Evolutionary conservation across 192 early-diverging fungal genomes (phyloP), one percentile per base, ranked within the genome.

Genomic region (Coemansia sp.): DNA sequence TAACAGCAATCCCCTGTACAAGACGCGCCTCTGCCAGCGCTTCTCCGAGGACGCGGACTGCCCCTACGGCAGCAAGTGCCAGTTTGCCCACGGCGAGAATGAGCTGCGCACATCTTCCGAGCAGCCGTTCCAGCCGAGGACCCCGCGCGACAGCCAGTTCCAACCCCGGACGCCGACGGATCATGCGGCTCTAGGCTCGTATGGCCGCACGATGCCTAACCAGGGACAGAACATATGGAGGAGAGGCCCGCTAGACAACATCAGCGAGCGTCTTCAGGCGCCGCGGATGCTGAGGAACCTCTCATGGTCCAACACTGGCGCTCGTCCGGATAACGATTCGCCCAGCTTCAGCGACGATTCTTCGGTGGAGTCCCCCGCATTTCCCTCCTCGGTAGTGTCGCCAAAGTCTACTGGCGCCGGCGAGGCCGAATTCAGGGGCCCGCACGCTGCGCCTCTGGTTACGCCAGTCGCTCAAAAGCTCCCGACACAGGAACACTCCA

Each of bases 41-140:
- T 95, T 88, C 60, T 81, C 89, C 71, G 87, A 86, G 60, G 91
- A 92, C 38, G 80, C 81, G 52, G 88, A 86, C 48, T 91, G 89
- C 65, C 92, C 92, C 55, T 95, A 92, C 73, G 90, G 91, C n/a
- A 83, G 86, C n/a, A 88, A 89, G 61, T 95, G 92, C 75, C 89
- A 90, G 71, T 93, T 91, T 79, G 92, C 89, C 49, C 87, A 89
- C 52, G 74, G 71, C 41, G 65, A 67, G 9, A 62, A 65, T 2
- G 82, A 84, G 66, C 58, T 86, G 34, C 78, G 86, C 3, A 63
- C 62, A 2, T 71, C 61, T 10, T 71, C 73, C 48, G 65, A 75
- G 57, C 74, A 71, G 58, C 75, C 48, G 7, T 15, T 65, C 0
- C 71, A 74, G 59, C 59, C 57, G 4, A 63, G 57, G 23, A 42